Base-by-base conservation (phyloP, 1,284 basidiomycete species). In the Somion occarium region DNA sequence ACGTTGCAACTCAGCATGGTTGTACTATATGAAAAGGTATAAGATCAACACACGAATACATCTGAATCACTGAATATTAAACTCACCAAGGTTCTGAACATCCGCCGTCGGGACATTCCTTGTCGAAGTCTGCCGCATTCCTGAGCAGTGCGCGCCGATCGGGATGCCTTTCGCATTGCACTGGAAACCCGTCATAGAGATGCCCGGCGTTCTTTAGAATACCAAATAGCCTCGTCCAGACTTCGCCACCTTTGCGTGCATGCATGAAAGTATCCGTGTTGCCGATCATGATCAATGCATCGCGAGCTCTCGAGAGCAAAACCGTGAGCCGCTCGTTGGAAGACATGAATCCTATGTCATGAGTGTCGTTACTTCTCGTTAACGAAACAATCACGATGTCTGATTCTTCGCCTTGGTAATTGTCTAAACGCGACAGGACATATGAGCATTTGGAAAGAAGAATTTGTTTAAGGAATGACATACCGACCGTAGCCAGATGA, bases 361-460 rank as follows among this genome's bases (percentile, higher is more conserved):
- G 65, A 0, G 65, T 54, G 0, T 69, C 13, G 54, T 85, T 85
- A 59, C 81, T 83, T 39, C 84, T 66, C 0, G 80, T 82, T 11
- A 86, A 62, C 5, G 76, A 80, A n/a, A 72, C 69, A 24, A 86
- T 72, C 24, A 86, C 80, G 43, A 86, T 79, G 22, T 85, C 73
- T 38, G 79, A 81, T 61, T 86, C 83, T 60, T 86, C 84, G 22
- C 84, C 84, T 56, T 86, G 83, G 53, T 82, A 83, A 52, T 83
- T 83, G 52, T 83, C 80, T 82, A 45, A 37, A 38, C 5, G n/a
- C n/a, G n/a, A n/a, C n/a, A n/a, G 22, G 44, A 45, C 27, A 15
- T 7, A 50, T 46, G n/a, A 58, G 44, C 19, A 41, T 39, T 25
- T 51, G n/a, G 46, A n/a, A n/a, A n/a, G n/a, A n/a, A n/a, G n/a